Conservation (phyloP, 2,329 filamentous ascomycete genomes). For the Cryphonectria radicalis region DNA sequence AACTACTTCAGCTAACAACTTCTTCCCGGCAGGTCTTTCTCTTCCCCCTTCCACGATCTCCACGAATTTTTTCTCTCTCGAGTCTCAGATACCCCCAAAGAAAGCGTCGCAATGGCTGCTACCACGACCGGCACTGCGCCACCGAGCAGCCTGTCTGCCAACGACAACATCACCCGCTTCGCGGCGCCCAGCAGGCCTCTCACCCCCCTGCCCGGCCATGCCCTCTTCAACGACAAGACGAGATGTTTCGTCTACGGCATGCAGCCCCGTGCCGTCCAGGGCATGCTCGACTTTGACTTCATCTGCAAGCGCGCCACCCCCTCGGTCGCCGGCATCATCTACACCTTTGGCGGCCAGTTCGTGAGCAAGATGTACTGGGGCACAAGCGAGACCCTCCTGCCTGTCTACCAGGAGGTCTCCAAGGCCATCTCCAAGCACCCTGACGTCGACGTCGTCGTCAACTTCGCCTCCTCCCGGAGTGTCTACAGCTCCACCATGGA, state of each 20-base stretch:
- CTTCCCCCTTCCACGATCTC: constrained; percentile 23
- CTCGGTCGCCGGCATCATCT: constrained; percentile 98
- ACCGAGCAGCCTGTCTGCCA: constrained; percentile 66
- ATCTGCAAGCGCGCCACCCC: constrained; percentile 99
- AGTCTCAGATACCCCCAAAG: constrained; percentile 31
- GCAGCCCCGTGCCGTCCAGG: constrained; percentile 89
- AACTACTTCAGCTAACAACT: constrained; percentile 12
- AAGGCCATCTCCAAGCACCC: constrained; percentile 97
- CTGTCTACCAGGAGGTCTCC: constrained; percentile 92
- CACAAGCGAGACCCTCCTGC: constrained; percentile 97
- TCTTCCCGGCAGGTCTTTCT: constrained; percentile 14
- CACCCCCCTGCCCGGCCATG: constrained; percentile 85
- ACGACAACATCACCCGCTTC: constrained; percentile 99
- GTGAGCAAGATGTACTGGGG: constrained; percentile 99
- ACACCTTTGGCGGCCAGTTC: constrained; percentile 99
- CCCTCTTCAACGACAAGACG: constrained; percentile 99
- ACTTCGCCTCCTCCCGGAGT: constrained; percentile 98
- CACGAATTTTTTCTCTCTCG: constrained; percentile 24
- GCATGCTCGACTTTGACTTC: constrained; percentile 99
- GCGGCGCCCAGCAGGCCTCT: constrained; percentile 87
- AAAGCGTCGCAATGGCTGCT: constrained; percentile 56
- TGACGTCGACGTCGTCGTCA: constrained; percentile 97
- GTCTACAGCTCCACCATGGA: constrained; percentile 99
- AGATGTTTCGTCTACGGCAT: constrained; percentile 99
- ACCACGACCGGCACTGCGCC: constrained; percentile 54